Percentiles rank a stretch among this genome's conserved stretches.
Evolutionary conservation across 768 basidiomycete species (phyloP).

Genomic region (Psilocybe azurescens): DNA sequence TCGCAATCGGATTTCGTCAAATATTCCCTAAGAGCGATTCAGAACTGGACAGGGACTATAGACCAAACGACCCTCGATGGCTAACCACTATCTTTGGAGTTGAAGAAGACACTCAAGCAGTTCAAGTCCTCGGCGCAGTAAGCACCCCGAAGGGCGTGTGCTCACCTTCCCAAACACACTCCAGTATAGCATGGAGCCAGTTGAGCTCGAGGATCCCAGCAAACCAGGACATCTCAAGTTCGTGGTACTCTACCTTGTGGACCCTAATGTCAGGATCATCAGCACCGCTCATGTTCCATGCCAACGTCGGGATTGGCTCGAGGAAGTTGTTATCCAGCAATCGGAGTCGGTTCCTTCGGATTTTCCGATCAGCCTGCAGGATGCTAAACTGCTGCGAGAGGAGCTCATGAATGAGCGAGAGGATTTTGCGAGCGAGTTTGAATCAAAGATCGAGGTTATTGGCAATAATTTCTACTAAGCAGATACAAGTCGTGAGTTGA

Average conservation of each 20-base stretch:
- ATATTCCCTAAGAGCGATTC: background rate
- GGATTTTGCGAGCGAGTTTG: too few relatives aligned
- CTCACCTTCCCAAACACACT: constrained; percentile 48
- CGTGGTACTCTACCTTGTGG: constrained; percentile 46
- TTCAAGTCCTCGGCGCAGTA: constrained; percentile 37
- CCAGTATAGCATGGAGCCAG: constrained; percentile 44
- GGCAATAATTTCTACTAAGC: too few relatives aligned
- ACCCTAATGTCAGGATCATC: constrained; percentile 34
- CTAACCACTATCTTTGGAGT: constrained; percentile 32
- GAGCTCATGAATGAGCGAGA: too few relatives aligned
- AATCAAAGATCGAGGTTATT: too few relatives aligned
- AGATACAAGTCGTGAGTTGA: too few relatives aligned
- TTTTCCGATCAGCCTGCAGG: too few relatives aligned
- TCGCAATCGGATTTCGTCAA: constrained; percentile 29
- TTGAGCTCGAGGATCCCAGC: constrained; percentile 38
- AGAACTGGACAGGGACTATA: constrained; percentile 17
- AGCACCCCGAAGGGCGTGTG: constrained; percentile 38
- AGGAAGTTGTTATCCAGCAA: background rate
- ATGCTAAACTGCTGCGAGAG: too few relatives aligned
- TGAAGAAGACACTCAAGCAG: constrained; percentile 21
- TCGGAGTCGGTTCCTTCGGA: background rate
- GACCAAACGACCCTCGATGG: constrained; percentile 34
- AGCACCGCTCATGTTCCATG: constrained; percentile 35
- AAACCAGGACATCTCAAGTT: constrained; percentile 50
- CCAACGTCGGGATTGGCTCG: constrained; percentile 34